These are phyloP conservation scores for Pulveroboletus frians DNA, from an alignment of 768 basidiomycete genomes.

Conservation along the genomic window DNA sequence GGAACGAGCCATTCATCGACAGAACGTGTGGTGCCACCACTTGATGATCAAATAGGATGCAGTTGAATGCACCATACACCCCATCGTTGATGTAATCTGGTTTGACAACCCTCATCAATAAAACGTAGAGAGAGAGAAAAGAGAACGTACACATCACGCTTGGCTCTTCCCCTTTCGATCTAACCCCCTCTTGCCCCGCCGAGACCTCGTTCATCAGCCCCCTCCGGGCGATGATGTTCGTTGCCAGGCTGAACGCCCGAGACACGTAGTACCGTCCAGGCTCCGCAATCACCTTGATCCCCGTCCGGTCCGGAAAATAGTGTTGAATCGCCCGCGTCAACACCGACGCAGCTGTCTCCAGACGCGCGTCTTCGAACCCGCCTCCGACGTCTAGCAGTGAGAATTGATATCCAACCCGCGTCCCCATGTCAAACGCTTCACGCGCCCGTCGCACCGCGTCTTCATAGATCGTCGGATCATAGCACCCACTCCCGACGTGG, in stretches of 20 bases:
- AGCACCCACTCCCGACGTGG: conserved; percentile 97
- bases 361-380: conserved; percentile 87
- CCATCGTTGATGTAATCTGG: conserved; percentile 99
- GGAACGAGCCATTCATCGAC: conserved; percentile 62
- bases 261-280: conserved; percentile 94
- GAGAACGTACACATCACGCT: conserved; percentile 84
- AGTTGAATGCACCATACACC: conserved; percentile 95
- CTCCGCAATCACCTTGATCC: conserved; percentile 85
- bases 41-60: conserved; percentile 97
- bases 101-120: neutral
- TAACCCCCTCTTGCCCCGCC: conserved; percentile 13
- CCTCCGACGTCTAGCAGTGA: conserved; percentile 90
- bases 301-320: conserved; percentile 70
- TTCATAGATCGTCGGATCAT: conserved; percentile 83
- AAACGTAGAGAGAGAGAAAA: conserved; percentile 10
- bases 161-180: conserved; percentile 34
- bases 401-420: conserved; percentile 75
- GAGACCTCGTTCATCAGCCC: conserved; percentile 42
- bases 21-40: conserved; percentile 79
- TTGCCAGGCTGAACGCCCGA: conserved; percentile 85
- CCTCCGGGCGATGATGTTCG: conserved; percentile 89
- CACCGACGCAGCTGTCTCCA: conserved; percentile 73
- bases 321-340: conserved; percentile 64
- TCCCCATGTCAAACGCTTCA: conserved; percentile 82
- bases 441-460: conserved; percentile 86